Evolutionary conservation across 2,329 filamentous ascomycete species (phyloP), one percentile per base, ranked within the genome.

Genomic region (Mycosphaerella arachidis): DNA sequence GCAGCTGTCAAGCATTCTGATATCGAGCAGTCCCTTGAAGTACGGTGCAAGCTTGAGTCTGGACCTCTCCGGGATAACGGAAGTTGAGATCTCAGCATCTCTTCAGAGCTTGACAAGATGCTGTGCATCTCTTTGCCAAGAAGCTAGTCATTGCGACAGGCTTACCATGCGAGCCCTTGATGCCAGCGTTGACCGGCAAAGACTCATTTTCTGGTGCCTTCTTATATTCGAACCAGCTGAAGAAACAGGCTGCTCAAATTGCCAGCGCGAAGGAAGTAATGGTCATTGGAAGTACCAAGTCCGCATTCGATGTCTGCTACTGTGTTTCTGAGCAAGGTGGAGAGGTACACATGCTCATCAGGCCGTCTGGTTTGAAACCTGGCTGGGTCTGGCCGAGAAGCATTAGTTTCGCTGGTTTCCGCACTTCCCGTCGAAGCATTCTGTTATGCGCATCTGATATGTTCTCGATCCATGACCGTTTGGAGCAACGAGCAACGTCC

Each of bases 391-490:
- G 82, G 0, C 82, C 83, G 0, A 73, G 81, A 1, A 84, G 83
- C 55, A 85, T 89, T 9, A 88, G 86, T 0, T 86, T 86, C 0
- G 68, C 89, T 9, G 86, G 86, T 68, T 81, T 80, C 58, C 85
- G 83, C 81, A 56, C 58, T 3, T 40, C 50, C n/a, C 89, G 0
- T 86, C 90, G 71, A 84, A 86, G 67, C 78, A 90, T 9, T 81
- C 86, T 5, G 81, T 82, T 40, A 87, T 83, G 0, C 84, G 89
- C 0, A 78, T 89, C 60, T 73, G 91, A 48, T 88, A 84, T 1
- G 90, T 86, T 84, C 84, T 92, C 72, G 86, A 83, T 57, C 88
- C 89, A 0, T 91, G 87, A 55, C 58, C 68, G 80, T 88, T 29
- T 91, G 86, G 86, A 85, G 84, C 5, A 76, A 79, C 1, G 81